Evolutionary conservation across 2,329 filamentous ascomycete genomes (phyloP), one percentile per base, ranked within the genome.

Genomic region (Metarhizium sp.): DNA sequence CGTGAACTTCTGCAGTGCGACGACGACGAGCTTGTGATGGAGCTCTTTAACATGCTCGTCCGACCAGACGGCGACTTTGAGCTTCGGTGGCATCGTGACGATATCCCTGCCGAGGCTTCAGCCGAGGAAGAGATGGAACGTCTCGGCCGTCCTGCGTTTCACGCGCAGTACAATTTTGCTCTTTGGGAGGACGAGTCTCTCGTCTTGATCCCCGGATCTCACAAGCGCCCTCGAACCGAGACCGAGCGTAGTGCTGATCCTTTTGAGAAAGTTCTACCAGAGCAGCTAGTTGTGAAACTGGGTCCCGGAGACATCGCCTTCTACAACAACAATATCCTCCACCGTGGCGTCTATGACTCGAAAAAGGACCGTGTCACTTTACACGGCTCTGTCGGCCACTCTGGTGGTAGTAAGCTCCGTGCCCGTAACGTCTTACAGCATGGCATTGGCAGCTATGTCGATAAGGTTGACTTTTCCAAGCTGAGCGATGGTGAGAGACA

Each of bases 251-350:
- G 64, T 6, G 89, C 88, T 0, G 82, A 76, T 20, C 85, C 86
- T 0, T 87, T 82, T 63, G 86, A 85, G 61, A 65, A 72, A 2
- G 64, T 73, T 2, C 62, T 94, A 61, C 82, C 85, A 0, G 81
- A 74, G 0, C 85, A 91, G 73, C 65, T 85, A 14, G 71, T 80
- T 3, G 89, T 95, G 16, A 66, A 75, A 65, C 74, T 95, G 58
- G 73, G 80, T 59, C 78, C 89, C 0, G 90, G 90, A 0, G 90
- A 95, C 70, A 82, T 87, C 16, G 88, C 88, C 46, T 95, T 95
- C 64, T 95, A 95, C 67, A 85, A 95, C 69, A 95, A 92, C 66
- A 95, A 95, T 68, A 95, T 95, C 60, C 68, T 95, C 59, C 87
- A 90, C 64, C 75, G 87, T 4, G 87, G 87, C 1, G 81, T 81